Conservation (phyloP, 2,329 filamentous ascomycete species). For the Cladosporium sp. region DNA sequence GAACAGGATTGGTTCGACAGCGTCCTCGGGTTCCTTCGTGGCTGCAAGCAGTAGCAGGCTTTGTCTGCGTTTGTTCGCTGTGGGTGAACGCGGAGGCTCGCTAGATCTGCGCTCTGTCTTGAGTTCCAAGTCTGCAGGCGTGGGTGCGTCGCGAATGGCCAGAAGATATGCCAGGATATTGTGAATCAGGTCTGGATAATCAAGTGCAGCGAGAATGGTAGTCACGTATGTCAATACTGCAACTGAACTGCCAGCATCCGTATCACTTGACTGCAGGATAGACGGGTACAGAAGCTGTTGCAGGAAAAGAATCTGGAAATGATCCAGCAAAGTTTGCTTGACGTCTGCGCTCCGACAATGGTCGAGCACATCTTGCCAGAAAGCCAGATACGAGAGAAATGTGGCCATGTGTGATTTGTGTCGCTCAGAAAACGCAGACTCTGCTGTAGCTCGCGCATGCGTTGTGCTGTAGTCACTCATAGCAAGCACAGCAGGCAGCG, state of each 20-base stretch:
- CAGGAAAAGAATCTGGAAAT: slow-evolving; percentile 94
- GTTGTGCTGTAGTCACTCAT: slow-evolving; percentile 84
- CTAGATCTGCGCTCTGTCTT: slow-evolving; percentile 6
- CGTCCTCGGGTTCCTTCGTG: slow-evolving; percentile 68
- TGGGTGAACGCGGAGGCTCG: slow-evolving; percentile 39
- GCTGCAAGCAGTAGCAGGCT: slow-evolving; percentile 82
- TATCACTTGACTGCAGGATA: slow-evolving; percentile 90
- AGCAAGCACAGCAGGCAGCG: slow-evolving; percentile 75
- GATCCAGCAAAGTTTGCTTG: slow-evolving; percentile 86
- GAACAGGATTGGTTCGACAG: slow-evolving; percentile 79
- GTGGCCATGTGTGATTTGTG: slow-evolving; percentile 86
- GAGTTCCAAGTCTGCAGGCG: slow-evolving; percentile 13
- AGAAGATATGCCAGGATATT: slow-evolving; percentile 90
- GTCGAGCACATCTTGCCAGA: slow-evolving; percentile 97
- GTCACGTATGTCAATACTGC: slow-evolving; percentile 91
- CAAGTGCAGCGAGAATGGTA: slow-evolving; percentile 82
- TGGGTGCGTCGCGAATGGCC: slow-evolving; percentile 61
- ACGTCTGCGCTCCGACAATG: slow-evolving; percentile 91
- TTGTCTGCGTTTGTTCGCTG: slow-evolving; percentile 73
- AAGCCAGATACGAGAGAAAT: slow-evolving; percentile 89
- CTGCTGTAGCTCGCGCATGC: slow-evolving; percentile 62
- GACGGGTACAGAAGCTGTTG: slow-evolving; percentile 96
- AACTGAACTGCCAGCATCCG: slow-evolving; percentile 92
- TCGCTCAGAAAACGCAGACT: slow-evolving; percentile 67
- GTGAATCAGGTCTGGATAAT: slow-evolving; percentile 90